Conservation (phyloP, 2,329 filamentous ascomycete genomes). For the Westerdykella ornata region DNA sequence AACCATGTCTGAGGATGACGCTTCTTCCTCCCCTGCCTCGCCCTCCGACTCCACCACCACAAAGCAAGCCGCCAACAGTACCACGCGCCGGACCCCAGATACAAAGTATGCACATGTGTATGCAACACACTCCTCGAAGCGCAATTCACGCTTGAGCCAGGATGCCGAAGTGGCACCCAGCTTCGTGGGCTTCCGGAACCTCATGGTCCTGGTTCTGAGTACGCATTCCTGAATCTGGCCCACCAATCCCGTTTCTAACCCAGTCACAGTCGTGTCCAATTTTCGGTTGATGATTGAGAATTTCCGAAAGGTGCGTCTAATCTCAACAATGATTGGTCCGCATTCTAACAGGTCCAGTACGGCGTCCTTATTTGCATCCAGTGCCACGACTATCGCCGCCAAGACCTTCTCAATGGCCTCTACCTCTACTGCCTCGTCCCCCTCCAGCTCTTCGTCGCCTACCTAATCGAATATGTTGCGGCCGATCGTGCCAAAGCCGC, state of each 20-base stretch:
- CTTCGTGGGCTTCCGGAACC: constrained; percentile 88
- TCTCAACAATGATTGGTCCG: constrained; percentile 8
- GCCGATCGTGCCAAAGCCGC: constrained; percentile 69
- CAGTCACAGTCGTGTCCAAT: constrained; percentile 74
- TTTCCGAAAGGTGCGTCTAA: constrained; percentile 67
- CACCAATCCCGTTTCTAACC: constrained; percentile 15
- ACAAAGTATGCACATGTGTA: constrained; percentile 85
- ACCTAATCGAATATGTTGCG: constrained; percentile 78
- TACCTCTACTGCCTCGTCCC: constrained; percentile 82
- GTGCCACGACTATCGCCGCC: constrained; percentile 77
- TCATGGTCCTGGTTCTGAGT: constrained; percentile 92
- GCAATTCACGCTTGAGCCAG: constrained; percentile 77
- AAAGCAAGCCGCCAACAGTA: constrained; percentile 6
- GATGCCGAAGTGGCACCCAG: constrained; percentile 69
- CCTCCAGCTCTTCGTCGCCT: constrained; percentile 83
- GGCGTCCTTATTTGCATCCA: constrained; percentile 87
- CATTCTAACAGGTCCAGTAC: constrained; percentile 53
- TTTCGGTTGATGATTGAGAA: constrained; percentile 94
- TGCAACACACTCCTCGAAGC: constrained; percentile 67
- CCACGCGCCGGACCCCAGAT: constrained; percentile 17
- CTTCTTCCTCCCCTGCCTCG: too few species aligned
- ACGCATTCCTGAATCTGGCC: constrained; percentile 27
- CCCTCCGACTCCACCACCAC: background rate
- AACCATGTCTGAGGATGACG: too few species aligned
- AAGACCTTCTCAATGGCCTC: constrained; percentile 69